Conservation (phyloP, 352 stramenopile species). For the Albugo candida region DNA sequence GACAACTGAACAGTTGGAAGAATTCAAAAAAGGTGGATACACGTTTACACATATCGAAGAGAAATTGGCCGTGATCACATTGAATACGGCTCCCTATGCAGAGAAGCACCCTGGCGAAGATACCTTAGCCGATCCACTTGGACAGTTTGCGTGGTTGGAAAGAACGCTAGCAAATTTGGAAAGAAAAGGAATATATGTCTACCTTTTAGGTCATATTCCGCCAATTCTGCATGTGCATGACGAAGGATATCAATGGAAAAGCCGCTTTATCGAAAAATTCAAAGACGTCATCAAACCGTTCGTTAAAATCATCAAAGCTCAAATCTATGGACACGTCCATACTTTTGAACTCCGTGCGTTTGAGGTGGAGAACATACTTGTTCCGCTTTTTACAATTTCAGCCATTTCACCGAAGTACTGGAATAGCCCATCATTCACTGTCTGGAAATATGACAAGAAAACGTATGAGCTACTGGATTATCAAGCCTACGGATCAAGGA, state of each 20-base stretch:
- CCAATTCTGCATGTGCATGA: slow-evolving; percentile 77
- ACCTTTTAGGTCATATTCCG: slow-evolving; percentile 81
- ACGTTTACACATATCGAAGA: slow-evolving; percentile 38
- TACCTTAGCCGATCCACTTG: slow-evolving; percentile 61
- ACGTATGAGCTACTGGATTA: slow-evolving; percentile 59
- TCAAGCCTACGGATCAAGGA: slow-evolving; percentile 43
- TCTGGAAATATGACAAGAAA: slow-evolving; percentile 48
- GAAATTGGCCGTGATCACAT: slow-evolving; percentile 39
- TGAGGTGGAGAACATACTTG: slow-evolving; percentile 12
- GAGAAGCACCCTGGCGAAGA: slow-evolving; percentile 25
- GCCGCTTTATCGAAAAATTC: slow-evolving; percentile 70
- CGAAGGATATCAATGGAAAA: slow-evolving; percentile 67
- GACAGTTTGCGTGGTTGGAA: slow-evolving; percentile 81
- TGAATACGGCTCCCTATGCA: slow-evolving; percentile 60
- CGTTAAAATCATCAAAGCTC: slow-evolving; percentile 44
- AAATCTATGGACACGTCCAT: slow-evolving; percentile 86
- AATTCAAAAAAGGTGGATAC: slow-evolving; percentile 37
- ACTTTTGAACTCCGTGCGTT: slow-evolving; percentile 70
- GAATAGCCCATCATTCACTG: slow-evolving; percentile 81
- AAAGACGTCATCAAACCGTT: slow-evolving; percentile 44
- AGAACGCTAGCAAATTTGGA: slow-evolving; percentile 32
- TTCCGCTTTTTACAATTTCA: slow-evolving; percentile 61
- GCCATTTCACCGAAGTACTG: slow-evolving; percentile 78
- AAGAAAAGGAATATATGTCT: slow-evolving; percentile 28
- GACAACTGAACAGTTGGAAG: slow-evolving; percentile 23